Evolutionary conservation across 768 basidiomycete genomes (phyloP), one percentile per base, ranked within the genome.

Genomic region (Leccinum disarticulatum): DNA sequence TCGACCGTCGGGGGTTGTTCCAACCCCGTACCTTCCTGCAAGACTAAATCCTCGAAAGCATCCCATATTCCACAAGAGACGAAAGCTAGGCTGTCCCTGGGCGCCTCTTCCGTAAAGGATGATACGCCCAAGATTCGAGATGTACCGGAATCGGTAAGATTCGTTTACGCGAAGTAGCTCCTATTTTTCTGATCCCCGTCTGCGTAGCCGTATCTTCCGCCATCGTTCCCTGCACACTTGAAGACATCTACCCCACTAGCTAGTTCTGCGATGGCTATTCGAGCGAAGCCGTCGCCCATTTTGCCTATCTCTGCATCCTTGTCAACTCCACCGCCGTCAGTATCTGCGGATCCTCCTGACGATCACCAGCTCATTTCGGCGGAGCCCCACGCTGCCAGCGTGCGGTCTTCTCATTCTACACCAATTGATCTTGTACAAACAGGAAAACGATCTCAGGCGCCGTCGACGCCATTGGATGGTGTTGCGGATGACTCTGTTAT

Each of bases 201-300:
- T 50, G 36, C 30, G 64, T 61, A 79, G 82, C 71, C 74, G n/a
- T 83, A 79, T 59, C 69, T 82, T 19, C 83, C 83, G 1, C 84
- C 83, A 4, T 85, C 84, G 7, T 86, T 85, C 63, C 80, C 82
- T 31, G 74, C 79, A 11, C 73, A 83, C 58, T 68, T 86, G 22
- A 66, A 72, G 33, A 85, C 83, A 28, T 87, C 85, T 2, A 86
- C 84, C 5, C 85, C 84, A 10, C 73, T 70, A 35, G 62, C 64
- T n/a, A 58, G 57, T 47, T 50, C 61, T 43, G 57, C 50, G 51
- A 58, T 66, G 13, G 62, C 66, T 51, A 55, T 64, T 50, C 76
- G 75, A 27, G 68, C 67, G n/a, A 83, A 83, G 67, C 81, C 81
- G 3, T 70, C 76, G 35, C 74, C 78, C 3, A 82, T 83, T 35